Conservation (phyloP, 2,329 filamentous ascomycete species). For the Chalaropsis ovoidea region DNA sequence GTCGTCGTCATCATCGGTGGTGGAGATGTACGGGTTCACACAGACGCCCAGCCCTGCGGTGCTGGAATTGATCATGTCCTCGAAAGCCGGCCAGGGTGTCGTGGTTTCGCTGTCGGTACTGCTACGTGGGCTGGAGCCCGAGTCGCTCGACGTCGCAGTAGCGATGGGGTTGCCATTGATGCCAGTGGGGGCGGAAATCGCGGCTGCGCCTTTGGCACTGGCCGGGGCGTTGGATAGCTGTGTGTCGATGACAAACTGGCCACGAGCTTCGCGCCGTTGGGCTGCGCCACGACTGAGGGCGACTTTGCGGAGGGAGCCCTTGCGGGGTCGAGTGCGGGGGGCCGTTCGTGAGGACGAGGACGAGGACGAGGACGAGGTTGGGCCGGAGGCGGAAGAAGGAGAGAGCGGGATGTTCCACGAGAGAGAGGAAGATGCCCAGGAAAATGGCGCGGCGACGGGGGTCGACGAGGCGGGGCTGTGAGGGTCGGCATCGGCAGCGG, state of each 20-base stretch:
- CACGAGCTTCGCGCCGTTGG: constrained; percentile 36
- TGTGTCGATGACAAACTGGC: background rate
- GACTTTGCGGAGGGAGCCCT: constrained; percentile 78
- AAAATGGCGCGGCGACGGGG: background rate
- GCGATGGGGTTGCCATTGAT: background rate
- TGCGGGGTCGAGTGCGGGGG: constrained; percentile 38
- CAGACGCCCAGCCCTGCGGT: constrained; percentile 30
- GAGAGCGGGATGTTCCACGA: constrained; percentile 15
- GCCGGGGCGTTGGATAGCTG: background rate
- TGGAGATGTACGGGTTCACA: constrained; percentile 51
- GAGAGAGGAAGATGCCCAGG: background rate
- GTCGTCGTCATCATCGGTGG: constrained; percentile 48
- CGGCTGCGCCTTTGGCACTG: background rate
- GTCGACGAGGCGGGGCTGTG: background rate
- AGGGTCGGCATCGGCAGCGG: constrained; percentile 10
- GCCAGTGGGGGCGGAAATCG: background rate
- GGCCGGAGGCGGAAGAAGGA: background rate
- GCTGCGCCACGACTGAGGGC: constrained; percentile 62
- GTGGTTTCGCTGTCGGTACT: constrained; percentile 23
- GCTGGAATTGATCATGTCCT: constrained; percentile 12
- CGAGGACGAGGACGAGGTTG: constrained; percentile 11
- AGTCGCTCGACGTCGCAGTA: constrained; percentile 15
- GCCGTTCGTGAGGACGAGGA: constrained; percentile 9
- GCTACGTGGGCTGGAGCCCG: constrained; percentile 21
- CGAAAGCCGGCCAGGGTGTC: constrained; percentile 24